Evolutionary conservation across 768 basidiomycete species (phyloP), one percentile per base, ranked within the genome.

Genomic region (Rhodosporidiobolus odoratus): DNA sequence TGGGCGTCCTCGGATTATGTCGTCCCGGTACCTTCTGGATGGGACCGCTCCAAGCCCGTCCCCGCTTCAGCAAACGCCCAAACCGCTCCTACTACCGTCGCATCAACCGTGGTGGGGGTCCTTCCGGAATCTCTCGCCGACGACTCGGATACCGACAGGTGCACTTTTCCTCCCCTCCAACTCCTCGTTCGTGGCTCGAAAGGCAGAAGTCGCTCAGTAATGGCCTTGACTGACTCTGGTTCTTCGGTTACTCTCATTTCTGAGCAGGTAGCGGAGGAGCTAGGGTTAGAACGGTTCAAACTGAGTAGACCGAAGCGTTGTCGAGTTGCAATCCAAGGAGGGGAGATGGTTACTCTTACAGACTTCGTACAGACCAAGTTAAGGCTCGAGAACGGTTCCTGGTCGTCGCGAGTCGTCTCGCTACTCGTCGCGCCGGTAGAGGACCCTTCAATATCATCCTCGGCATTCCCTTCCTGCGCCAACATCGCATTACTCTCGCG

Each of bases 221-320:
- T 12, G 13, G 43, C 60, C 27, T 32, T 62, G 10, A 47, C 60
- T 62, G 60, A 62, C 60, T 62, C 60, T 27, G 60, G 60, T n/a
- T 47, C 45, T 48, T 62, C 60, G 16, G 12, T 34, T 16, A 41
- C 45, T 19, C 32, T 48, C 32, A 32, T 62, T 21, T 47, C 60
- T 32, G 60, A 48, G 32, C 16, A 34, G 60, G 8, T 62, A 47
- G 60, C 35, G n/a, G 21, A 47, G 60, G 45, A 30, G 40, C 32
- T 62, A 34, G 60, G 45, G 38, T 47, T 62, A n/a, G 60, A 12
- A 12, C 12, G 21, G 43, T 21, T 32, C 21, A 25, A 32, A 35
- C 12, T 35, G 12, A 47, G 23, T 30, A 25, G 32, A 30, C 34
- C 27, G 30, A 48, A 32, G 21, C 12, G 13, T 19, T 17, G 45